Evolutionary conservation across 2,329 filamentous ascomycete genomes (phyloP).

Genomic region (Acephala macrosclerotiorum): DNA sequence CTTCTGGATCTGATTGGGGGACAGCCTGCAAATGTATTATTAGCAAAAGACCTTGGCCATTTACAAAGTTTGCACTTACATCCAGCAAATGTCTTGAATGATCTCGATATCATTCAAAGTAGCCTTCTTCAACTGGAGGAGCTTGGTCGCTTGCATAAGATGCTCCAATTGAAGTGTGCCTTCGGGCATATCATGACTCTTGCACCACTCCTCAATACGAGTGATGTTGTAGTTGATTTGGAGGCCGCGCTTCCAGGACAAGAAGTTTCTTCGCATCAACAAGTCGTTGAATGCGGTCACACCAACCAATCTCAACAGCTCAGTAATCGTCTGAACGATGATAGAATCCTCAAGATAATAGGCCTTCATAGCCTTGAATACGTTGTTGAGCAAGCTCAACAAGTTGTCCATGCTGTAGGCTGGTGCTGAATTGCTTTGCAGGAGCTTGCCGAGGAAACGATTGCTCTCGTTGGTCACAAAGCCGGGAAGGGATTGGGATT

Average conservation of each 20-base stretch:
- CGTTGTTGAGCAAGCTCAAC: constrained; percentile 92
- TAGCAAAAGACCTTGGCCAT: not conserved
- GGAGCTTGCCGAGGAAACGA: constrained; percentile 95
- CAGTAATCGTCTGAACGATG: constrained; percentile 93
- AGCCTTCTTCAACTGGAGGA: constrained; percentile 97
- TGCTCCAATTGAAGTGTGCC: constrained; percentile 97
- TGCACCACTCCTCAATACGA: constrained; percentile 99
- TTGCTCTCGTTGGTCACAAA: constrained; percentile 99
- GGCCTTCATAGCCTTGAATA: constrained; percentile 98
- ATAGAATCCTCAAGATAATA: constrained; percentile 98
- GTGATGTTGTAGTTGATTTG: constrained; percentile 99
- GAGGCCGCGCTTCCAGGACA: constrained; percentile 98
- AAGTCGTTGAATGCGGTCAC: constrained; percentile 99
- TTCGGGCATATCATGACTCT: constrained; percentile 99
- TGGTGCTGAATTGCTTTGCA: constrained; percentile 87
- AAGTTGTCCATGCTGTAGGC: constrained; percentile 99
- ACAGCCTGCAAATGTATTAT: constrained; percentile 71
- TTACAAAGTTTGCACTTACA: constrained; percentile 68
- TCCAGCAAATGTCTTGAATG: constrained; percentile 99
- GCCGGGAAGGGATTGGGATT: constrained; percentile 95
- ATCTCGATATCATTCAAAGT: constrained; percentile 99
- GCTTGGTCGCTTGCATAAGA: constrained; percentile 99
- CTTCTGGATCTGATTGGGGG: constrained; percentile 98
- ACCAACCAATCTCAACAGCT: constrained; percentile 89
- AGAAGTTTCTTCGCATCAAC: constrained; percentile 96